Conservation (phyloP, 257 asterid genomes). For the Plantago elongata region DNA sequence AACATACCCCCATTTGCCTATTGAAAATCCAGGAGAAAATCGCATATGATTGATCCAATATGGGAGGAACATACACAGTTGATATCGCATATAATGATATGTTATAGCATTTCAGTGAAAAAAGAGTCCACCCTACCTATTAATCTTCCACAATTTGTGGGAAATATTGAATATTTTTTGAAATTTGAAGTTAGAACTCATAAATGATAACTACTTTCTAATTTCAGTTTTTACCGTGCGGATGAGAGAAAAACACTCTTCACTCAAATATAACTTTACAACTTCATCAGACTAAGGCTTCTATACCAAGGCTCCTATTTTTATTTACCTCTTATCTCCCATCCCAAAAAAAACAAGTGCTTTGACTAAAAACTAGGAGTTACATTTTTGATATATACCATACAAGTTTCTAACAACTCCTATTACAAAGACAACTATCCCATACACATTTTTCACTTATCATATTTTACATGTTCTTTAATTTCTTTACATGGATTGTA, state of each 20-base stretch:
- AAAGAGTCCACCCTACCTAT: too few species aligned
- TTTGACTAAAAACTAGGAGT: slow-evolving; percentile 64
- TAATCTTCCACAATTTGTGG: too few species aligned
- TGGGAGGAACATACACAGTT: too few species aligned
- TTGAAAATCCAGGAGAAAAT: too few species aligned
- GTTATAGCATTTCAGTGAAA: too few species aligned
- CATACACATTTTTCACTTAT: slow-evolving; percentile 1
- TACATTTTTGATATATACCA: slow-evolving; percentile 41
- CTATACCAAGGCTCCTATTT: slow-evolving; percentile 41
- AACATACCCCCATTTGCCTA: too few species aligned
- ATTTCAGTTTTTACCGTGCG: slow-evolving; percentile 20
- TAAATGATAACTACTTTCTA: too few species aligned
- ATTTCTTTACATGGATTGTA: slow-evolving; percentile 25
- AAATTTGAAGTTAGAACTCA: too few species aligned
- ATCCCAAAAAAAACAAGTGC: slow-evolving; percentile 31
- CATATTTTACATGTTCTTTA: not conserved
- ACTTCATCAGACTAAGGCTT: slow-evolving; percentile 29
- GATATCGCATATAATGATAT: too few species aligned
- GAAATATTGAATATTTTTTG: too few species aligned
- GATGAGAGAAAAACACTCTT: slow-evolving; percentile 58
- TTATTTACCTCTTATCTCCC: not conserved
- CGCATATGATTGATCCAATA: too few species aligned
- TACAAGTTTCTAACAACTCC: slow-evolving; percentile 43
- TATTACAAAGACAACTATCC: slow-evolving; percentile 35
- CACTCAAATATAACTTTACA: slow-evolving; percentile 28